Conservation (phyloP, 192 early-diverging fungal genomes). For the Podila epigama region DNA sequence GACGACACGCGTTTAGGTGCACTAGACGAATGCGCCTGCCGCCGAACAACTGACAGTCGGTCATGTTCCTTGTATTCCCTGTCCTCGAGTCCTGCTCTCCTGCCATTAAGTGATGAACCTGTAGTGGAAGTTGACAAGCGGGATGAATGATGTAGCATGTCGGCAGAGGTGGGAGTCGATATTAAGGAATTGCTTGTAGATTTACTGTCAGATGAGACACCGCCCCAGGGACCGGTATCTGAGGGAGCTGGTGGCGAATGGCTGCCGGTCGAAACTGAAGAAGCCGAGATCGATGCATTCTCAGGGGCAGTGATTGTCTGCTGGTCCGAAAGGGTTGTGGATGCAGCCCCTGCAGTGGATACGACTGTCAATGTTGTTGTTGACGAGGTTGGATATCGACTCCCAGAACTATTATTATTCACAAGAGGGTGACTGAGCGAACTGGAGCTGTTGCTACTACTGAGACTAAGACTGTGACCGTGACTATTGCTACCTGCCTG, state of each 20-base stretch:
- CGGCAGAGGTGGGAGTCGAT: neutral
- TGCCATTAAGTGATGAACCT: no score
- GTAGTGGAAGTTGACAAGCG: neutral
- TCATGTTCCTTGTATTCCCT: slow-evolving; percentile 12
- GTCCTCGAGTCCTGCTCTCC: no score
- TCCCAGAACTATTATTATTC: neutral
- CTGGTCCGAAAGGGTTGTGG: neutral
- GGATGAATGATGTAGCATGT: neutral
- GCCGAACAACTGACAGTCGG: neutral
- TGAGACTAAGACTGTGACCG: no score
- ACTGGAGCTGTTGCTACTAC: no score
- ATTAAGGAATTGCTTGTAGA: no score
- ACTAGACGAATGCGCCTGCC: neutral
- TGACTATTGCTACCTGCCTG: no score
- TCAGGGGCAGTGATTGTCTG: neutral
- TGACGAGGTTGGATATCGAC: neutral
- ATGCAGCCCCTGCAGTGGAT: neutral
- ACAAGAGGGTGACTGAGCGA: neutral
- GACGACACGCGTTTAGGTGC: slow-evolving; percentile 38
- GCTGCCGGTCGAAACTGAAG: neutral
- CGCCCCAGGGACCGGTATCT: slow-evolving; percentile 13
- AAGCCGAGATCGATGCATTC: neutral
- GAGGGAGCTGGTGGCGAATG: neutral
- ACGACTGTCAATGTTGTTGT: neutral
- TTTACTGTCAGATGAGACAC: neutral